A percentile compares a stretch with the other conserved stretches of the same genome.
Conservation (phyloP, 148 eudicot genomes). For the Rhododendron ferrugineum region DNA sequence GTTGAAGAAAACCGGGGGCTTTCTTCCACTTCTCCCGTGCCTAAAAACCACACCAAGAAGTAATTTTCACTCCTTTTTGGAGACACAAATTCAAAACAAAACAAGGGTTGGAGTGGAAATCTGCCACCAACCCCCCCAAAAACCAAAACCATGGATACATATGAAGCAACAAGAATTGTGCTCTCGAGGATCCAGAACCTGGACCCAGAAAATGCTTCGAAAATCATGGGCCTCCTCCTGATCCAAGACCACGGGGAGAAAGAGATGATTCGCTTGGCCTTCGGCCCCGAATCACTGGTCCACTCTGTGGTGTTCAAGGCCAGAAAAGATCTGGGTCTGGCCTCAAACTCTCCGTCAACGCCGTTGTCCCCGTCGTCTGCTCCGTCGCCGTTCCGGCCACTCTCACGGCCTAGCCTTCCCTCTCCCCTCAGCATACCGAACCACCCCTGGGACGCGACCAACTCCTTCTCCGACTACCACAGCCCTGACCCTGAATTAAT, state of each 20-base stretch:
- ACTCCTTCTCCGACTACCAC: constrained; percentile 32
- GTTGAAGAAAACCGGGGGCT: constrained; percentile 12
- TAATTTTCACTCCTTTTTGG: background rate
- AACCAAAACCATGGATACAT: constrained; percentile 53
- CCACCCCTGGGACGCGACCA: constrained; percentile 31
- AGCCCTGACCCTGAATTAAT: constrained; percentile 27
- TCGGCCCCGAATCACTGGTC: constrained; percentile 69
- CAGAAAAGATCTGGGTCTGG: constrained; percentile 55
- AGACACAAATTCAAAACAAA: background rate
- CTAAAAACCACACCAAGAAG: background rate
- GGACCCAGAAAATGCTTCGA: constrained; percentile 86
- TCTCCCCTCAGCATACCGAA: constrained; percentile 51
- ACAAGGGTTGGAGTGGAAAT: constrained; percentile 19
- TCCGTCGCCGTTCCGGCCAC: constrained; percentile 27
- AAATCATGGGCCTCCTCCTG: constrained; percentile 74
- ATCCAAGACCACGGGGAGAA: constrained; percentile 94
- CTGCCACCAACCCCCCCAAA: constrained; percentile 2
- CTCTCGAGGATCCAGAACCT: constrained; percentile 62
- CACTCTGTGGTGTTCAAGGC: constrained; percentile 62
- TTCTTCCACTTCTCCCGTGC: background rate
- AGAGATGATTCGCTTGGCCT: constrained; percentile 89
- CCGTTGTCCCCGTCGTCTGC: constrained; percentile 41
- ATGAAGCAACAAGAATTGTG: constrained; percentile 84
- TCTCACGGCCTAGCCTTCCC: constrained; percentile 45
- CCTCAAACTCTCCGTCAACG: constrained; percentile 41